Base-by-base conservation (phyloP, 345 rosid species). In the Gossypium sturtianum region DNA sequence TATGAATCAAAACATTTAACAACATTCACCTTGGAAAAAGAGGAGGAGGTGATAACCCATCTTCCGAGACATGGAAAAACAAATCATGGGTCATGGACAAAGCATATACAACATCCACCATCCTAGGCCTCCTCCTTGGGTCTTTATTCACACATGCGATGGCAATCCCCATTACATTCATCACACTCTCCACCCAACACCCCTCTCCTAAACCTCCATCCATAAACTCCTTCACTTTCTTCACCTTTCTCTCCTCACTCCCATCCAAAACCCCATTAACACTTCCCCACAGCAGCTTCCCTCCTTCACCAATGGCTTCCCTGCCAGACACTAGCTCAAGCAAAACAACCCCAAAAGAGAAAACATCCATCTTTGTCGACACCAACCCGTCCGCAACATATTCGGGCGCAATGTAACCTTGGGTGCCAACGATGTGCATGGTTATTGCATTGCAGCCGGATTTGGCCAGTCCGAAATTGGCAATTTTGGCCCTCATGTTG, bases 401-500 rank as follows among this genome's bases (percentile, higher is more conserved):
- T 68, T 90, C 92, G 0, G 92, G 95, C 3, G 95, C 91, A 27
- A 90, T 88, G 79, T 90, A 88, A 9, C 95, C 92, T 79, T 87
- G 95, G 27, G 95, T 88, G 49, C 92, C 95, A 12, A 86, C 91
- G 45, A 88, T 88, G 80, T 90, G 91, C 92, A 84, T 84, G 13
- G 92, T 90, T 75, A 87, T 88, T 71, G 90, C 89, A 47, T 90
- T 90, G 90, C 91, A 90, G 60, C 92, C 91, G 1, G 95, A 86
- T 81, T 83, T 90, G 20, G 95, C 95, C 1, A 90, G 85, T 43
- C 92, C 95, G 22, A 90, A 88, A 76, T 88, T 86, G 48, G 92
- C 92, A 71, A 88, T 86, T 77, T 87, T 90, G 72, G 92, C 95
- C 64, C 92, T 79, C 89, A 84, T 87, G 76, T 61, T 82, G 10